Evolutionary conservation across 2,329 filamentous ascomycete species (phyloP).

Genomic region (Colletotrichum sp.): DNA sequence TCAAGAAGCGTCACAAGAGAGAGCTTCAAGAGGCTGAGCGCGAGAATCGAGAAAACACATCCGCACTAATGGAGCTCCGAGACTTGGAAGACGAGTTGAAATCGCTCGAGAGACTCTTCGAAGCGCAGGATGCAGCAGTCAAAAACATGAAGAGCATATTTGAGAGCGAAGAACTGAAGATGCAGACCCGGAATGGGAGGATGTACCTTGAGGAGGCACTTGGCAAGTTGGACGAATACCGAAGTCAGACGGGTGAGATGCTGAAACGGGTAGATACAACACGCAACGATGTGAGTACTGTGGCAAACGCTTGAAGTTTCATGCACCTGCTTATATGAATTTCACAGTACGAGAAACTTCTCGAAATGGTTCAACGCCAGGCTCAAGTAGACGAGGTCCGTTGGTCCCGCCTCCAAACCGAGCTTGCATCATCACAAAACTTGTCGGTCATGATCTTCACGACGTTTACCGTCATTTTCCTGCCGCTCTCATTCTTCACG

Average conservation of each 20-base stretch:
- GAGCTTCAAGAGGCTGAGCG: slow-evolving; percentile 48
- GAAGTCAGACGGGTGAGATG: slow-evolving; percentile 61
- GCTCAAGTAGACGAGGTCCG: slow-evolving; percentile 71
- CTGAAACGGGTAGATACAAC: slow-evolving; percentile 60
- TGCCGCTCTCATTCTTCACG: slow-evolving; percentile 70
- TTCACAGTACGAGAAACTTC: slow-evolving; percentile 60
- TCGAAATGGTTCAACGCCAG: slow-evolving; percentile 71
- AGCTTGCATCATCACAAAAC: slow-evolving; percentile 66
- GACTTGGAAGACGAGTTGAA: slow-evolving; percentile 69
- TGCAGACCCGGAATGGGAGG: neutral
- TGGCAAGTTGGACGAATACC: slow-evolving; percentile 58
- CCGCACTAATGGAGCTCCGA: slow-evolving; percentile 64
- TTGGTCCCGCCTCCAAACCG: slow-evolving; percentile 65
- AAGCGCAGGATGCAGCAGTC: slow-evolving; percentile 59
- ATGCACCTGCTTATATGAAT: accelerated
- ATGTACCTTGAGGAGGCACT: slow-evolving; percentile 59
- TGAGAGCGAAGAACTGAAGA: neutral
- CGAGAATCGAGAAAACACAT: slow-evolving; percentile 67
- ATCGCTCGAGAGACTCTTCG: slow-evolving; percentile 61
- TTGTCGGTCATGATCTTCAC: slow-evolving; percentile 71
- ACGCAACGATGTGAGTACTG: slow-evolving; percentile 51
- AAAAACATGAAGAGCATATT: slow-evolving; percentile 24
- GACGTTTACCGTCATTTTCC: slow-evolving; percentile 66
- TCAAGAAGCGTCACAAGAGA: slow-evolving; percentile 45
- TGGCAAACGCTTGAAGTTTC: accelerated